A percentile compares a stretch with the other conserved stretches of the same genome.
phyloP scores from a whole-genome alignment of 2,329 filamentous ascomycete genomes.

The Colletotrichum sp. region DNA sequence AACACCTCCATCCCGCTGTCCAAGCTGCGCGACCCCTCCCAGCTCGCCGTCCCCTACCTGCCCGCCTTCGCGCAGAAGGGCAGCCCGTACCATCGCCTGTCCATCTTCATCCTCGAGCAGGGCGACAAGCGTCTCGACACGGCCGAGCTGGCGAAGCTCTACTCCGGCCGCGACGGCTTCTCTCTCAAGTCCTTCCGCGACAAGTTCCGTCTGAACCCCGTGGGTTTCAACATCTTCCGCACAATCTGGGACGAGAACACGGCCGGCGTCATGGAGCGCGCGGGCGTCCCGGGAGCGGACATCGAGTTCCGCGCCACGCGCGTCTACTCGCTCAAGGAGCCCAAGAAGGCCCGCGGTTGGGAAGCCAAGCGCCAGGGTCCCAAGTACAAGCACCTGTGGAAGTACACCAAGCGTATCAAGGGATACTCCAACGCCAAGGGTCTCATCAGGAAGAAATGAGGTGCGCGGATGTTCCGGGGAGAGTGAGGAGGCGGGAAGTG shows the following conservation, averaged over 20 bases:
- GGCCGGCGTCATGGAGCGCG: slow-evolving; percentile 82
- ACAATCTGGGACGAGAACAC: slow-evolving; percentile 89
- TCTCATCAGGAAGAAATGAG: slow-evolving; percentile 40
- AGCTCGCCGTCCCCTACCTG: slow-evolving; percentile 81
- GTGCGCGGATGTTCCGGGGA: not conserved
- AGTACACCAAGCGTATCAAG: slow-evolving; percentile 66
- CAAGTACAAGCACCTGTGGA: slow-evolving; percentile 70
- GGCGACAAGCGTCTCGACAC: slow-evolving; percentile 64
- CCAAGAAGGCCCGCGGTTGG: slow-evolving; percentile 67
- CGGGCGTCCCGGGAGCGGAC: slow-evolving; percentile 76
- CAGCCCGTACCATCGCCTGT: slow-evolving; percentile 86
- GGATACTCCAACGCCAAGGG: slow-evolving; percentile 47
- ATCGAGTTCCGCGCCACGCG: slow-evolving; percentile 85
- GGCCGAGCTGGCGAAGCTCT: slow-evolving; percentile 58
- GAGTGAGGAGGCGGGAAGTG: not conserved
- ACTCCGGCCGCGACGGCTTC: slow-evolving; percentile 57
- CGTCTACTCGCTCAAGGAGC: slow-evolving; percentile 70
- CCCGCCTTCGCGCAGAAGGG: slow-evolving; percentile 90
- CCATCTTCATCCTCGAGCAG: slow-evolving; percentile 85
- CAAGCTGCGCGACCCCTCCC: slow-evolving; percentile 61
- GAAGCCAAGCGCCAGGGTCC: slow-evolving; percentile 68
- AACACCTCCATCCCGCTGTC: slow-evolving; percentile 69
- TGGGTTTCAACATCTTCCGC: slow-evolving; percentile 89
- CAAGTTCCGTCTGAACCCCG: slow-evolving; percentile 70
- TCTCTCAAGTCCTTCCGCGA: slow-evolving; percentile 76